A percentile compares a stretch with the other conserved stretches of the same genome.
These are phyloP conservation scores for Silybum marianum DNA, from an alignment of 129 eudicot species.

Conservation along the genomic window DNA sequence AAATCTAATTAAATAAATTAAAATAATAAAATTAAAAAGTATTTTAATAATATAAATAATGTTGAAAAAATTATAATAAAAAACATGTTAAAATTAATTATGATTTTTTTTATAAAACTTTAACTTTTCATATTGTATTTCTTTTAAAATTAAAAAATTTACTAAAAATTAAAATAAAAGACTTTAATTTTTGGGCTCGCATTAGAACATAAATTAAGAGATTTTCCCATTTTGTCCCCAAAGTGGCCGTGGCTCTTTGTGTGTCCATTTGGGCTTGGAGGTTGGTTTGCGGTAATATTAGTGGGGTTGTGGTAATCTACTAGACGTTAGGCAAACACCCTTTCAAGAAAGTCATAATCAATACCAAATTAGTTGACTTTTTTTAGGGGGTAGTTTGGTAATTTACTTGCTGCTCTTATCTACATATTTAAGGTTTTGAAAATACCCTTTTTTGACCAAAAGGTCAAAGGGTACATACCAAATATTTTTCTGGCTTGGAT, in stretches of 20 bases:
- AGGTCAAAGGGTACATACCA: constrained; percentile 21
- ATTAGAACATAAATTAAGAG: constrained; percentile 13
- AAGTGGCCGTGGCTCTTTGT: constrained; percentile 17
- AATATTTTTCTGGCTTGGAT: neutral
- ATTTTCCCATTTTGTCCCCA: constrained; percentile 17
- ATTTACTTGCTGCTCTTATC: constrained; percentile 20
- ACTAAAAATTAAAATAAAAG: neutral
- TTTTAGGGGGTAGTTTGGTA: constrained; percentile 18
- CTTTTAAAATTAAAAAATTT: no score
- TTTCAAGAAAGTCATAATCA: constrained; percentile 31
- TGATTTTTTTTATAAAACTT: no score
- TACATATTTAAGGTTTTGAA: neutral
- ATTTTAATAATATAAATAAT: no score
- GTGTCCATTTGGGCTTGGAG: constrained; percentile 29
- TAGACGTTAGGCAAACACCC: constrained; percentile 27
- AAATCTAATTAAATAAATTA: no score
- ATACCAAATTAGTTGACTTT: constrained; percentile 40
- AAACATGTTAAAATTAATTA: no score
- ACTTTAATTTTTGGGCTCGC: constrained; percentile 19
- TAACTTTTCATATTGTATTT: no score
- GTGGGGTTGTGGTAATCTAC: constrained; percentile 30
- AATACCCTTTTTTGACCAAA: constrained; percentile 13
- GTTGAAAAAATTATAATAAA: no score
- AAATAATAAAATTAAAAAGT: no score
- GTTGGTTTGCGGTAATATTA: constrained; percentile 19